A percentile compares a stretch with the other conserved stretches of the same genome.
phyloP scores from a whole-genome alignment of 768 basidiomycete genomes.

The Termitomyces sp. region DNA sequence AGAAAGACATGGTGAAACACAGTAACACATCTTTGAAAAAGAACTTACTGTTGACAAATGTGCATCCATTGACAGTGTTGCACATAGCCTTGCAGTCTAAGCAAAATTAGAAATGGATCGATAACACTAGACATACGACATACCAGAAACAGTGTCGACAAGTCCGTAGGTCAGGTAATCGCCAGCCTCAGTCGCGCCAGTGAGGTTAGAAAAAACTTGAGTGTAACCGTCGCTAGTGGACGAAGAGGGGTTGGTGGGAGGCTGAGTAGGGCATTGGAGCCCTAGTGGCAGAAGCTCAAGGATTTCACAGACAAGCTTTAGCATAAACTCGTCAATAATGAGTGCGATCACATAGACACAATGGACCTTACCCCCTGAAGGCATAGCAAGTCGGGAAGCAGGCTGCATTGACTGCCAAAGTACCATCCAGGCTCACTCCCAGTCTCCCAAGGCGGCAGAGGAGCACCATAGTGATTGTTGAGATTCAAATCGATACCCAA shows the following conservation, averaged over 20 bases:
- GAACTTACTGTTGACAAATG: slow-evolving; percentile 37
- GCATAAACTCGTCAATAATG: neutral
- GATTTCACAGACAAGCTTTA: slow-evolving; percentile 33
- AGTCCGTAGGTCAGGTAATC: slow-evolving; percentile 41
- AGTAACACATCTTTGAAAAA: neutral
- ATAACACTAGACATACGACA: neutral
- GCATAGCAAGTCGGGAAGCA: slow-evolving; percentile 24
- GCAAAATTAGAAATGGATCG: neutral
- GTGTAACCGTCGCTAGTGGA: slow-evolving; percentile 26
- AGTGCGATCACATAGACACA: neutral
- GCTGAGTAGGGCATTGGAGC: slow-evolving; percentile 33
- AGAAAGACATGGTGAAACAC: neutral
- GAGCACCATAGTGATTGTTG: slow-evolving; percentile 32
- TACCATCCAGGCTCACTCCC: slow-evolving; percentile 38
- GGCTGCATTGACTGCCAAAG: slow-evolving; percentile 26
- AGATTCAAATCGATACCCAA: slow-evolving; percentile 25
- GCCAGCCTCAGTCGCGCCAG: slow-evolving; percentile 35
- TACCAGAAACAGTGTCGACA: slow-evolving; percentile 37
- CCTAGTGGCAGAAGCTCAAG: slow-evolving; percentile 27
- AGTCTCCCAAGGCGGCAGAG: slow-evolving; percentile 30
- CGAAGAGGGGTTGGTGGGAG: slow-evolving; percentile 16
- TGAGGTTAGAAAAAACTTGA: slow-evolving; percentile 35
- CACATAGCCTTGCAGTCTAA: slow-evolving; percentile 44
- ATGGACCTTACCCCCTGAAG: slow-evolving; percentile 24
- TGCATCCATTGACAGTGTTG: slow-evolving; percentile 32